Conservation (phyloP, 1,139 yeast species). For the Yamadazyma membranifaciens region DNA sequence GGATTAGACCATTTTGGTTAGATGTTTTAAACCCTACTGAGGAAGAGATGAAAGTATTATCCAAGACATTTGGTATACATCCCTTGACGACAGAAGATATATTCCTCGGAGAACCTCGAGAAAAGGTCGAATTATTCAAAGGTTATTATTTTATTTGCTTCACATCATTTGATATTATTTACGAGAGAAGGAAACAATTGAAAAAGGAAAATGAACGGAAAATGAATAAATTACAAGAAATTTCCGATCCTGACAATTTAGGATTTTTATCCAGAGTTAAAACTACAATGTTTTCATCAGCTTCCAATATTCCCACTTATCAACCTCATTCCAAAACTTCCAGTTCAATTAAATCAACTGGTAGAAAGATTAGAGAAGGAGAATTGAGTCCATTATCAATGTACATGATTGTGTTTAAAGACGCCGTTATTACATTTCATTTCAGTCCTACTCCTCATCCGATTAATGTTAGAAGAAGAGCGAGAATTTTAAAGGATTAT, state of each 20-base stretch:
- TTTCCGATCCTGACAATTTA: constrained; percentile 24
- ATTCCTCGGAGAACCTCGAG: constrained; percentile 89
- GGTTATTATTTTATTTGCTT: constrained; percentile 91
- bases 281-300: constrained; percentile 10
- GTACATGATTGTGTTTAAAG: constrained; percentile 86
- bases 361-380: constrained; percentile 53
- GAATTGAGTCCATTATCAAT: constrained; percentile 89
- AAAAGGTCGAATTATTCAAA: constrained; percentile 88
- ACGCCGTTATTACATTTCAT: constrained; percentile 91
- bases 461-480: constrained; percentile 90
- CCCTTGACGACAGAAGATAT: constrained; percentile 97
- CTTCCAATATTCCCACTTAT: constrained; percentile 9
- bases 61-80: constrained; percentile 91
- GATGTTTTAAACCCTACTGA: constrained; percentile 93
- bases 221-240: constrained; percentile 38
- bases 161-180: constrained; percentile 85
- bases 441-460: constrained; percentile 96
- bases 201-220: constrained; percentile 45
- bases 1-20: constrained; percentile 71
- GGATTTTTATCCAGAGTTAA: constrained; percentile 13
- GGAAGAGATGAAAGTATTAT: constrained; percentile 90
- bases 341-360: constrained; percentile 24
- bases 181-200: constrained; percentile 58
- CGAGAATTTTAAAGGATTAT: constrained; percentile 82
- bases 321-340: constrained; percentile 15